Evolutionary conservation across 495 filamentous ascomycete genomes (phyloP).

Genomic region (Neurospora sp.): DNA sequence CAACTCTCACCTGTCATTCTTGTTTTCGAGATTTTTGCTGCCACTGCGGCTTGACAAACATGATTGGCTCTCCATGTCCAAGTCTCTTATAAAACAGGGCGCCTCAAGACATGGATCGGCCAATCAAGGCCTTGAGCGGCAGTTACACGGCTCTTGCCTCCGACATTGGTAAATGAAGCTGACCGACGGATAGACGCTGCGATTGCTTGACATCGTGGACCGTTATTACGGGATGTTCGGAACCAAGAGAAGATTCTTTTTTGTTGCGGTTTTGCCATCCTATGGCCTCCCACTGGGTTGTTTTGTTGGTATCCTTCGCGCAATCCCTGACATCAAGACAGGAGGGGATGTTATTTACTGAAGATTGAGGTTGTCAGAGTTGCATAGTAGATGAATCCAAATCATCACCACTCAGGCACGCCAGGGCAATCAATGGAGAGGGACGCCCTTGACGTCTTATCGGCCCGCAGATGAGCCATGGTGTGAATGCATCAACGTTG

Average conservation of each 20-base stretch:
- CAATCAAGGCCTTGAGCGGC: background rate
- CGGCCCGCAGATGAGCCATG: background rate
- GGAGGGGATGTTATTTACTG: background rate
- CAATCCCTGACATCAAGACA: background rate
- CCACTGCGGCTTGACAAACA: background rate
- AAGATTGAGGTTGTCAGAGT: background rate
- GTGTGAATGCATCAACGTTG: background rate
- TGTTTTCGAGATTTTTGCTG: background rate
- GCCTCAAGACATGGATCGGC: background rate
- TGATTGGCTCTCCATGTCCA: background rate
- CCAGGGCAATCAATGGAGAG: background rate
- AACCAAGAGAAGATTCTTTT: background rate
- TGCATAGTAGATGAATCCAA: background rate
- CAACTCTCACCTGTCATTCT: background rate
- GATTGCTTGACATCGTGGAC: background rate
- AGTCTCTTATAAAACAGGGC: background rate
- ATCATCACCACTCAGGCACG: background rate
- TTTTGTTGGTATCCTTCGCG: background rate
- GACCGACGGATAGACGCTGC: background rate
- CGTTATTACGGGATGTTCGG: background rate
- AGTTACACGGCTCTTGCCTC: background rate
- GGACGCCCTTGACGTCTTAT: background rate
- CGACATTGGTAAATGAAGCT: background rate
- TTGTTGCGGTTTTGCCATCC: background rate
- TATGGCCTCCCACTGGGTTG: background rate